A percentile compares a stretch with the other conserved stretches of the same genome.
Evolutionary conservation across 2,329 filamentous ascomycete species (phyloP).

Genomic region (Monilinia vaccinii-corymbosi): DNA sequence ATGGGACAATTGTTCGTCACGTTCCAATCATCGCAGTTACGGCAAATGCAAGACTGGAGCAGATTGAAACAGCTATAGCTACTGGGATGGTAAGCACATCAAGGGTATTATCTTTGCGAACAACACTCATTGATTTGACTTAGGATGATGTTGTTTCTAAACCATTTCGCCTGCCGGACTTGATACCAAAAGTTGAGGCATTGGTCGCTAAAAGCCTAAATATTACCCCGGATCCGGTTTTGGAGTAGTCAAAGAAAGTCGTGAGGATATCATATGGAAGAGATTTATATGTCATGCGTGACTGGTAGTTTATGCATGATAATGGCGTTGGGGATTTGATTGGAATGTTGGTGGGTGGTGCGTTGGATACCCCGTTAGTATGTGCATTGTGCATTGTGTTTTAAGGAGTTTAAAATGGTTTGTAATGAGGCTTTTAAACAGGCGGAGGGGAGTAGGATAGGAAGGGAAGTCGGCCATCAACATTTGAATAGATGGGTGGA

Average conservation of each 20-base stretch:
- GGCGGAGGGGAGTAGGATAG: neutral
- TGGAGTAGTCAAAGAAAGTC: neutral
- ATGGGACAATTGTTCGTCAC: conserved; percentile 52
- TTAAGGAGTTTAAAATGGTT: neutral
- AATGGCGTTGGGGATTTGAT: neutral
- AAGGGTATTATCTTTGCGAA: neutral
- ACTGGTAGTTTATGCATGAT: neutral
- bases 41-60: conserved; percentile 67
- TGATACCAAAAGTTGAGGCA: conserved; percentile 58
- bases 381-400: neutral
- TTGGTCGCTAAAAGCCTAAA: conserved; percentile 17
- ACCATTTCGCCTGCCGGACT: conserved; percentile 66
- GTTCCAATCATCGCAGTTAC: conserved; percentile 80
- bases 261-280: neutral
- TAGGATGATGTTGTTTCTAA: conserved; percentile 71
- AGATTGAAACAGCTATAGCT: conserved; percentile 60
- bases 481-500: neutral
- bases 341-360: neutral
- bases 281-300: neutral
- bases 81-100: conserved; percentile 56
- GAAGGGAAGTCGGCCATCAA: neutral
- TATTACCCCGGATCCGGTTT: neutral
- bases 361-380: neutral
- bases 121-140: conserved; percentile 15
- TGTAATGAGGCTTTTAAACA: neutral